phyloP scores from a whole-genome alignment of 129 eudicot genomes.

The Erigeron canadensis region DNA sequence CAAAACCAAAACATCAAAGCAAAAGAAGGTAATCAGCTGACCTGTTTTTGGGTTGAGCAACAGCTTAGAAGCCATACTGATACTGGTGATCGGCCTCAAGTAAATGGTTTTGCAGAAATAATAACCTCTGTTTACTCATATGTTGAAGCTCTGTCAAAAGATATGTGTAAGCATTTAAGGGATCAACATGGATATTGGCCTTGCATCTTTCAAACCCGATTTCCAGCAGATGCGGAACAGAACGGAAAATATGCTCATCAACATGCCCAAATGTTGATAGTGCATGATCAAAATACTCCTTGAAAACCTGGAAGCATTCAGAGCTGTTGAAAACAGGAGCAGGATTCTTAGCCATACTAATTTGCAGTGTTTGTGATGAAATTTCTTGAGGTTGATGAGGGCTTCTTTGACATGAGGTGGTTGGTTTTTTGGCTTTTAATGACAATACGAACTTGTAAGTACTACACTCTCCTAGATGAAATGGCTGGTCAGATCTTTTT shows the following conservation, averaged over 20 bases:
- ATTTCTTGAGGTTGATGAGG: not conserved
- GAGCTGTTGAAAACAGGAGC: not conserved
- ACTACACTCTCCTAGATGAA: slow-evolving; percentile 49
- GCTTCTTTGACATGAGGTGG: not conserved
- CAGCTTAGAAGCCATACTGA: not conserved
- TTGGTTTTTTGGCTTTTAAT: not conserved
- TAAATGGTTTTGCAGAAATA: slow-evolving; percentile 14
- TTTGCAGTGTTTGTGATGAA: not conserved
- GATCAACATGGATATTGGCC: slow-evolving; percentile 27
- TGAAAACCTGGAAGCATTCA: slow-evolving; percentile 38
- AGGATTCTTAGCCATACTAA: not conserved
- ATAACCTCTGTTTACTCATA: slow-evolving; percentile 28
- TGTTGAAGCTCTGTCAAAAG: slow-evolving; percentile 44
- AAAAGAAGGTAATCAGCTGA: not conserved
- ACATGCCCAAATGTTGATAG: slow-evolving; percentile 29
- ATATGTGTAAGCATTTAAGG: slow-evolving; percentile 22
- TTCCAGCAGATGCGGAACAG: slow-evolving; percentile 15
- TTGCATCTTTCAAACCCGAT: slow-evolving; percentile 38
- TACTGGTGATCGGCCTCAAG: not conserved
- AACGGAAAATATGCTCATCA: slow-evolving; percentile 1
- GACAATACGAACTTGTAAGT: slow-evolving; percentile 49
- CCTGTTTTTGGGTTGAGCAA: not conserved
- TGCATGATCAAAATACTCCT: slow-evolving; percentile 38
- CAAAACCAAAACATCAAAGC: too few species aligned
- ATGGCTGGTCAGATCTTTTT: slow-evolving; percentile 37